phyloP scores from a whole-genome alignment of 2,329 filamentous ascomycete genomes.

The Fusarium buxicola region DNA sequence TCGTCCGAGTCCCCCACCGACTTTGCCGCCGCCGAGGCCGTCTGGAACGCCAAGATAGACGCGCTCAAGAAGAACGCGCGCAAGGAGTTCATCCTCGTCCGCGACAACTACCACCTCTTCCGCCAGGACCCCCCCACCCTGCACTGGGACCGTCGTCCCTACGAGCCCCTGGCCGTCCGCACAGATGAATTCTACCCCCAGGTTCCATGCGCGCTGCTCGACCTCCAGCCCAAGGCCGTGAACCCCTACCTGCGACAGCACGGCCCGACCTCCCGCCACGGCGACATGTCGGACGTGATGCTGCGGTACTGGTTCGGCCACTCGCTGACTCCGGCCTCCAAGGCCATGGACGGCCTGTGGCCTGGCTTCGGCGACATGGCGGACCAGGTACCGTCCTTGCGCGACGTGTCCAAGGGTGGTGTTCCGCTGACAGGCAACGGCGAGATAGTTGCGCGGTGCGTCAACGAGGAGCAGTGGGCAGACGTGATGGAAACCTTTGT shows the following conservation, averaged over 20 bases:
- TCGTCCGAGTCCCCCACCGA: slow-evolving; percentile 28
- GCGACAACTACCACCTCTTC: slow-evolving; percentile 67
- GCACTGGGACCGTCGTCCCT: slow-evolving; percentile 75
- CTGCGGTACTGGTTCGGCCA: slow-evolving; percentile 57
- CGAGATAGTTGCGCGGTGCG: slow-evolving; percentile 57
- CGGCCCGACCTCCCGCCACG: slow-evolving; percentile 56
- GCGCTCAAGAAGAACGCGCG: slow-evolving; percentile 49
- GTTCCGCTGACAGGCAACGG: slow-evolving; percentile 52
- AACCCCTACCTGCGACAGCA: slow-evolving; percentile 61
- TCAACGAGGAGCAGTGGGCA: slow-evolving; percentile 66
- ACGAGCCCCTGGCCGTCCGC: slow-evolving; percentile 73
- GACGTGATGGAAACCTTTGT: slow-evolving; percentile 71
- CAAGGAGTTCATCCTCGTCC: slow-evolving; percentile 54
- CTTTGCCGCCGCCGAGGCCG: slow-evolving; percentile 47
- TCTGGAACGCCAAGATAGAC: slow-evolving; percentile 52
- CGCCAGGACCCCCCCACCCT: slow-evolving; percentile 64
- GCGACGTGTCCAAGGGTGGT: slow-evolving; percentile 62
- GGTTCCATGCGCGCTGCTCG: slow-evolving; percentile 68
- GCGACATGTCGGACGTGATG: slow-evolving; percentile 65
- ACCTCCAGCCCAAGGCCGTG: slow-evolving; percentile 71
- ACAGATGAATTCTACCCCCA: slow-evolving; percentile 75
- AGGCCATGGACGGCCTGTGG: slow-evolving; percentile 64
- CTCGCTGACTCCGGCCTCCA: slow-evolving; percentile 57
- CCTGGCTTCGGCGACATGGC: slow-evolving; percentile 69
- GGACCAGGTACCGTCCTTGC: slow-evolving; percentile 60